Conservation (phyloP, 106 monocot genomes). For the Triglochin maritima region DNA sequence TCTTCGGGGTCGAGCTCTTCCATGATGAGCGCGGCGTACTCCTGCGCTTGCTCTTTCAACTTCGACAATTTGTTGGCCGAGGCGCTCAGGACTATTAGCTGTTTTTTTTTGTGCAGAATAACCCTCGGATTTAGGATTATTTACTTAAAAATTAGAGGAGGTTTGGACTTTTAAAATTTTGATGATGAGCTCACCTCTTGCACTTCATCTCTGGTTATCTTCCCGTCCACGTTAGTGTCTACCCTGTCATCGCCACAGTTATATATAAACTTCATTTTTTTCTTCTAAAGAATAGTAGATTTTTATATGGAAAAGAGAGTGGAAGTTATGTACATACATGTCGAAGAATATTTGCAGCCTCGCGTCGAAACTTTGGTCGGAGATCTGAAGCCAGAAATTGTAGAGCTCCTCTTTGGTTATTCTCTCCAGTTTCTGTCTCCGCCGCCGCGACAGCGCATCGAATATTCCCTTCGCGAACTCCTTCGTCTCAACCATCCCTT, state of each 20-base stretch:
- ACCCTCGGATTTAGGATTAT: too few species aligned
- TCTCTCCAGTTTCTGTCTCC: constrained; percentile 48
- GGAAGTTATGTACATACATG: constrained; percentile 31
- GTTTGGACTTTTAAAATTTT: too few species aligned
- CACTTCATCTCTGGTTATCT: constrained; percentile 76
- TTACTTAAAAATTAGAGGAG: too few species aligned
- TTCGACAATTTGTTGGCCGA: constrained; percentile 88
- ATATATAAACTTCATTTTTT: not conserved
- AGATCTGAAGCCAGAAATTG: constrained; percentile 86
- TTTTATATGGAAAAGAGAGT: not conserved
- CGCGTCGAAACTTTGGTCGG: constrained; percentile 89
- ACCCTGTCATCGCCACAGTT: constrained; percentile 23
- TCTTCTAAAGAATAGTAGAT: not conserved
- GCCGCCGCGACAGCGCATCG: constrained; percentile 61
- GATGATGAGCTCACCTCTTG: constrained; percentile 44
- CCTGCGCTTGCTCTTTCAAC: constrained; percentile 82
- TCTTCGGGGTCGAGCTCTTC: constrained; percentile 87
- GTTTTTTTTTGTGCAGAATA: not conserved
- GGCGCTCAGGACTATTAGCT: constrained; percentile 74
- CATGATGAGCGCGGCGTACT: constrained; percentile 85
- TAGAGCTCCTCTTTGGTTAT: constrained; percentile 72
- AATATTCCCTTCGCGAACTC: constrained; percentile 76
- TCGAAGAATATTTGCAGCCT: constrained; percentile 89
- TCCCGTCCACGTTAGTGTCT: constrained; percentile 79
- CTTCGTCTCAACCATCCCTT: constrained; percentile 93